phyloP scores from a whole-genome alignment of 352 stramenopile genomes.

The Globisporangium acanthophoron region DNA sequence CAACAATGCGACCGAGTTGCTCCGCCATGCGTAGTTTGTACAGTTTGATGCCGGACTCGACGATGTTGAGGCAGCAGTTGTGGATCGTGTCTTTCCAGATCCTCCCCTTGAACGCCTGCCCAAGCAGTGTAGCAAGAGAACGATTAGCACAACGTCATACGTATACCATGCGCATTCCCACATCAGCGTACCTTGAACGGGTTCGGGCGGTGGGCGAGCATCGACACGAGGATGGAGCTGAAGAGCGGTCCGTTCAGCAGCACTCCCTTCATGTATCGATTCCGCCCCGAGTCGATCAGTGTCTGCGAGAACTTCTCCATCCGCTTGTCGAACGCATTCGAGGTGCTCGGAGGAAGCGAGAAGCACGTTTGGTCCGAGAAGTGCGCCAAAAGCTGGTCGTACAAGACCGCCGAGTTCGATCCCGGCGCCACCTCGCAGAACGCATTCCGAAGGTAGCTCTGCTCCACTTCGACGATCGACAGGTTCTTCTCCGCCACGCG shows the following conservation, averaged over 20 bases:
- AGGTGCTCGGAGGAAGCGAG: conserved; percentile 31
- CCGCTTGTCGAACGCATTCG: conserved; percentile 45
- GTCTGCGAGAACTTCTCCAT: conserved; percentile 55
- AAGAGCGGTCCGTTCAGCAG: conserved; percentile 67
- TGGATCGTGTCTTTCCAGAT: conserved; percentile 79
- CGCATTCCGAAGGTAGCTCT: conserved; percentile 50
- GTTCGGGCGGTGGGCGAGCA: conserved; percentile 62
- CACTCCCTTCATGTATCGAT: conserved; percentile 63
- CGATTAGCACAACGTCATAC: no score
- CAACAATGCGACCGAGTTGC: conserved; percentile 56
- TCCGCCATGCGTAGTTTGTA: conserved; percentile 77
- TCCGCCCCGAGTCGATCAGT: conserved; percentile 56
- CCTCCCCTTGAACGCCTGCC: conserved; percentile 50
- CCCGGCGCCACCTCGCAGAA: conserved; percentile 27
- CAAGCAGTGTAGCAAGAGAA: neutral
- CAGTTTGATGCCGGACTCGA: conserved; percentile 72
- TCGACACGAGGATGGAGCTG: conserved; percentile 66
- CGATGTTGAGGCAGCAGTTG: conserved; percentile 77
- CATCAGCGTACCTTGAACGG: conserved; percentile 42
- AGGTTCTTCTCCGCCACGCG: conserved; percentile 44
- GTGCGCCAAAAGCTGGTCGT: conserved; percentile 35
- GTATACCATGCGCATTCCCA: no score
- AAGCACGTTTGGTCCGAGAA: conserved; percentile 63
- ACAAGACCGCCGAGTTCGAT: conserved; percentile 18
- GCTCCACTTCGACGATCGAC: conserved; percentile 49